Percentiles rank a stretch among this genome's conserved stretches.
Evolutionary conservation across 352 stramenopile species (phyloP).

Genomic region (Phytopythium chamaehyphon): DNA sequence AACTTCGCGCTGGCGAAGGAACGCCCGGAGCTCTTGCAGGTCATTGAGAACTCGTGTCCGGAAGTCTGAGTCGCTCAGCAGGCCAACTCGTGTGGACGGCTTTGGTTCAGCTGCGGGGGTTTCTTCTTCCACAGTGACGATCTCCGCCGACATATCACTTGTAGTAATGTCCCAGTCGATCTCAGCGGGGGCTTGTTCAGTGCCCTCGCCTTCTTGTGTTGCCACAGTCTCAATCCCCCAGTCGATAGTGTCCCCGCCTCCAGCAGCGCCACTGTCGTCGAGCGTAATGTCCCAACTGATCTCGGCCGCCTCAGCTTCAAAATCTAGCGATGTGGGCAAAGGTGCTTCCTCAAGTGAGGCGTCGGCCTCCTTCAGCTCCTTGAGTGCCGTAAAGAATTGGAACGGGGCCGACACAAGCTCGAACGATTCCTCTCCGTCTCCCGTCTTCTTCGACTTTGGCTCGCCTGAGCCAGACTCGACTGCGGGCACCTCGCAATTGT

Average conservation of each 20-base stretch:
- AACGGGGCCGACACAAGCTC: constrained; percentile 33
- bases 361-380: constrained; percentile 40
- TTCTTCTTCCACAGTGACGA: constrained; percentile 9
- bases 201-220: constrained; percentile 11
- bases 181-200: constrained; percentile 34
- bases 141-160: constrained; percentile 23
- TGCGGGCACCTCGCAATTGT: constrained; percentile 41
- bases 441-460: constrained; percentile 35
- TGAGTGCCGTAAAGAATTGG: constrained; percentile 57
- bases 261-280: constrained; percentile 23
- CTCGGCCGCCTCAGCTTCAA: constrained; percentile 49
- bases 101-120: constrained; percentile 6
- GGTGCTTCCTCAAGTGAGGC: constrained; percentile 20
- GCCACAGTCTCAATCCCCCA: constrained; percentile 59
- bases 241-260: constrained; percentile 42
- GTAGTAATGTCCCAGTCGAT: constrained; percentile 81
- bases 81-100: constrained; percentile 34
- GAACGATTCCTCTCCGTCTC: constrained; percentile 22
- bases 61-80: constrained; percentile 56
- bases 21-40: constrained; percentile 65
- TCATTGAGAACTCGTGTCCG: constrained; percentile 64
- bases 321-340: constrained; percentile 22
- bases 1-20: constrained; percentile 47
- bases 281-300: constrained; percentile 77
- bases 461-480: constrained; percentile 21